phyloP scores from a whole-genome alignment of 768 basidiomycete genomes.

The Mycena latifolia region DNA sequence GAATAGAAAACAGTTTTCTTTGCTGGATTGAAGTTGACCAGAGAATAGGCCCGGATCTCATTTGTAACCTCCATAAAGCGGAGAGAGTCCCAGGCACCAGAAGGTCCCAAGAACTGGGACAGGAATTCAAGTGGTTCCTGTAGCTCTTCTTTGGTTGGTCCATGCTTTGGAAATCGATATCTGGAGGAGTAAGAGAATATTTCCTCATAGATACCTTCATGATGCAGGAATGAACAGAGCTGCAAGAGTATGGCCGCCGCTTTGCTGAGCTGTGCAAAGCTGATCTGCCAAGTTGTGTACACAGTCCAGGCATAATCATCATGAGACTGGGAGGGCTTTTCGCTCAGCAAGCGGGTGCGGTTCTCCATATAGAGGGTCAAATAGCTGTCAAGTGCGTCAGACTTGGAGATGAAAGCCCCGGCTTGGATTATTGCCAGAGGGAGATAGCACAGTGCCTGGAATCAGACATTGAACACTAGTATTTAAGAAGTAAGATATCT shows the following conservation, averaged over 20 bases:
- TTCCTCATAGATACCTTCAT: neutral
- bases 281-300: constrained; percentile 27
- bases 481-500: neutral
- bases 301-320: constrained; percentile 18
- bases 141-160: neutral
- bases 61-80: neutral
- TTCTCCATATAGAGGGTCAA: constrained; percentile 10
- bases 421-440: constrained; percentile 22
- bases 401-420: constrained; percentile 17
- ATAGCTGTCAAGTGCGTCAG: neutral
- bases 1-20: no score
- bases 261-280: neutral
- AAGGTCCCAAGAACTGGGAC: neutral
- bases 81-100: neutral
- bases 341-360: neutral
- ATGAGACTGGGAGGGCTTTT: constrained; percentile 17
- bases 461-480: neutral
- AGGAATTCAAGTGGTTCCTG: neutral
- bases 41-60: neutral
- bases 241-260: neutral
- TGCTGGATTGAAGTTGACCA: neutral
- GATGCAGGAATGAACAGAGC: constrained; percentile 4
- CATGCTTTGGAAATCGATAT: neutral
- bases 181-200: neutral
- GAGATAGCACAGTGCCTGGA: constrained; percentile 4